phyloP scores from a whole-genome alignment of 179 eudicot genomes.

The Beta lomatogona region DNA sequence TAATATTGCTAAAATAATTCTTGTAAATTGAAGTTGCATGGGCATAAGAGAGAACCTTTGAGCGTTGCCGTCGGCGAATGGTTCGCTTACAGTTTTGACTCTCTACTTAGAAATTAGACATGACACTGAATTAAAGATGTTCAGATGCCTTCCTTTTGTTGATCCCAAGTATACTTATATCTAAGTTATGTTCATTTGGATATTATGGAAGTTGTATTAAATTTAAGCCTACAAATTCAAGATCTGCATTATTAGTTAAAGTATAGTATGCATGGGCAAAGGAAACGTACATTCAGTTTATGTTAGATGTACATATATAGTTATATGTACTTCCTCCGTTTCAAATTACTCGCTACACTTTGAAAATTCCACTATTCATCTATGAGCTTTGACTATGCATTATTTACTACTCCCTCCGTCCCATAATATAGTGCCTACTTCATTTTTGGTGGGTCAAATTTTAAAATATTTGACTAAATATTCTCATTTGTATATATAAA shows the following conservation, averaged over 20 bases:
- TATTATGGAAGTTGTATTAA: not conserved
- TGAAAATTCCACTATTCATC: too few species aligned
- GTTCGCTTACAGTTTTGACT: constrained; percentile 18
- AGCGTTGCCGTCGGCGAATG: constrained; percentile 33
- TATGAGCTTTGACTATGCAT: too few species aligned
- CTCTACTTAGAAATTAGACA: constrained; percentile 9
- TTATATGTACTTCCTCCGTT: too few species aligned
- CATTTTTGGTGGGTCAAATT: too few species aligned
- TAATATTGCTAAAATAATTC: constrained; percentile 1
- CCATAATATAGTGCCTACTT: too few species aligned
- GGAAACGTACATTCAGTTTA: too few species aligned
- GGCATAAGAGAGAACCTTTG: constrained; percentile 16
- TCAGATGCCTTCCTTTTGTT: constrained; percentile 20
- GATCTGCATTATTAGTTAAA: not conserved
- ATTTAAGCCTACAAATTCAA: not conserved
- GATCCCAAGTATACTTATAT: constrained; percentile 15
- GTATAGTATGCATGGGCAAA: too few species aligned
- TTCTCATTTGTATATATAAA: too few species aligned
- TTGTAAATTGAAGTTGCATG: constrained; percentile 28
- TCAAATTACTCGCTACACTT: too few species aligned
- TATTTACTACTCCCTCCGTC: too few species aligned
- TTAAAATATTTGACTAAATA: too few species aligned
- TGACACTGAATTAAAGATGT: constrained; percentile 15
- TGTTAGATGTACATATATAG: too few species aligned
- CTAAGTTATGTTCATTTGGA: constrained; percentile 6